Evolutionary conservation across 139 green algal genomes (phyloP), one percentile per base, ranked within the genome.

Genomic region (Chlorella vulgaris): DNA sequence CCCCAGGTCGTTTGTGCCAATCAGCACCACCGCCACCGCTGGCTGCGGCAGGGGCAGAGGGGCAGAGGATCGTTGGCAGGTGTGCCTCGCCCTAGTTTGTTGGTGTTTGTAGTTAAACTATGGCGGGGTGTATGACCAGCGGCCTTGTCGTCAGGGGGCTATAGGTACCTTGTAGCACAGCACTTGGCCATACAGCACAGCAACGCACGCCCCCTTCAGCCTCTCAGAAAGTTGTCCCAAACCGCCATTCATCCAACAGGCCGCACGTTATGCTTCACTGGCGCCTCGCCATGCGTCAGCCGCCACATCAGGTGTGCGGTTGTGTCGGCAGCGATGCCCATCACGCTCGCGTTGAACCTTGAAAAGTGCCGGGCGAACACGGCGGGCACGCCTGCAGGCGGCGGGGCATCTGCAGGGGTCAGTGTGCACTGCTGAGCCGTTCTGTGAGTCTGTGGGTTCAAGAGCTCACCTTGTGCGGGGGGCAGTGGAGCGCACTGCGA

Each of bases 1-100:
- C 73, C 31, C 87, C n/a, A 91, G 75, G 67, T 91, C 84, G 80
- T 90, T 88, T 6, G 87, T 91, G 35, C 87, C 87, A 31, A 91
- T 89, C 29, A 86, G 70, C 38, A 91, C 39, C 24, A 90, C 73
- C 0, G 60, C 73, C 31, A 82, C 61, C 22, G 36, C 36, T 15
- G 68, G 68, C 68, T 75, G 68, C 40, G 33, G 36, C 4, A 35
- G 65, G 2, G 47, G 33, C 8, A 39, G 33, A 29, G 35, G 36
- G 65, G 22, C 21, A 31, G 13, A 33, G 47, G 7, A 35, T 10
- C n/a, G 55, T 24, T 21, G 5, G 55, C 55, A 65, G 8, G 18
- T 8, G 21, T 29, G 55, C 5, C 28, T 10, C 47, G n/a, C n/a
- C n/a, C 5, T 21, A 65, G 21, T 21, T 31, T 15, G 18, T 65